phyloP scores from a whole-genome alignment of 108 stramenopile species.

The Nitzschia sp. region DNA sequence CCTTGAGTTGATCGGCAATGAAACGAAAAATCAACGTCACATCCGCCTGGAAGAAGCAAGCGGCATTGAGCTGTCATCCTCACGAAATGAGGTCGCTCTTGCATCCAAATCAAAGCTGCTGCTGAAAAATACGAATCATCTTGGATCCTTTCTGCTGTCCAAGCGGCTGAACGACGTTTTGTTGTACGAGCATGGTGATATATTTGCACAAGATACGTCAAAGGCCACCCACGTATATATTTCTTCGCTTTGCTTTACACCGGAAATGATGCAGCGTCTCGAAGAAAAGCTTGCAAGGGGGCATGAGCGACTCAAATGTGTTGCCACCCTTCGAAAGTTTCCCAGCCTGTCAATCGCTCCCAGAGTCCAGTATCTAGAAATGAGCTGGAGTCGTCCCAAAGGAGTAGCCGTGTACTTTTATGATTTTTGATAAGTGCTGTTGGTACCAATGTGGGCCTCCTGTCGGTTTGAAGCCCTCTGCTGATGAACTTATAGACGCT shows the following conservation, averaged over 20 bases:
- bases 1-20: slow-evolving; percentile 36
- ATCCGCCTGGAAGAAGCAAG: slow-evolving; percentile 26
- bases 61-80: slow-evolving; percentile 60
- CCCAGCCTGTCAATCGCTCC: slow-evolving; percentile 44
- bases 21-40: slow-evolving; percentile 11
- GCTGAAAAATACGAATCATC: too few relatives aligned
- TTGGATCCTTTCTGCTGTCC: slow-evolving; percentile 33
- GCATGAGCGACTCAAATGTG: slow-evolving; percentile 35
- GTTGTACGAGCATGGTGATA: slow-evolving; percentile 41
- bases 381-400: slow-evolving; percentile 62
- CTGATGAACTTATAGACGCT: too few relatives aligned
- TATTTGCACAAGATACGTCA: slow-evolving; percentile 57
- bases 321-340: slow-evolving; percentile 56
- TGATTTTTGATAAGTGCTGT: slow-evolving; percentile 5
- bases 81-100: slow-evolving; percentile 52
- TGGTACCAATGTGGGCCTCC: too few relatives aligned
- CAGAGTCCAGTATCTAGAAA: slow-evolving; percentile 52
- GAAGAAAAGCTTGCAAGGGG: slow-evolving; percentile 44
- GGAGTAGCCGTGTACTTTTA: slow-evolving; percentile 68
- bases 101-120: neutral
- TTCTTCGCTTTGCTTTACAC: slow-evolving; percentile 65
- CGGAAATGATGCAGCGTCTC: slow-evolving; percentile 49
- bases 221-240: slow-evolving; percentile 66
- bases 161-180: neutral
- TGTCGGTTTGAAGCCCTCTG: too few relatives aligned